Conservation (phyloP, 441 rosid species). For the Corymbia citriodora region DNA sequence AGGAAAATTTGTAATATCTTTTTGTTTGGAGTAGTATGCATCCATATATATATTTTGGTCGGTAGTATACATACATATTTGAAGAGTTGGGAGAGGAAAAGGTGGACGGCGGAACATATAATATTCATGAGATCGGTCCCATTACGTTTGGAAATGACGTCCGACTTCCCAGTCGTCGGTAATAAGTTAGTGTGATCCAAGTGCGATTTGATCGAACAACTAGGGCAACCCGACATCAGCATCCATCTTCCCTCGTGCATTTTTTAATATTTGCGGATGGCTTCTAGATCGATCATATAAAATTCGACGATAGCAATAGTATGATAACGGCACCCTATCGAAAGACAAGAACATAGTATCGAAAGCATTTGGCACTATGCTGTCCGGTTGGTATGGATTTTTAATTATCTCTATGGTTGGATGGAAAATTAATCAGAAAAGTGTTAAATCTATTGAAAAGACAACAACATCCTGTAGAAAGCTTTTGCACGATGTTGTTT, state of each 20-base stretch:
- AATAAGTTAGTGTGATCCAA: background rate
- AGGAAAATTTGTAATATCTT: background rate
- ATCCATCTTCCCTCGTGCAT: background rate
- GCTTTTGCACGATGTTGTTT: background rate
- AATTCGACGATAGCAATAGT: background rate
- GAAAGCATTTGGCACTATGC: background rate
- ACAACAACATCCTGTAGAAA: background rate
- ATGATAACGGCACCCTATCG: background rate
- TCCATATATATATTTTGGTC: too few relatives aligned
- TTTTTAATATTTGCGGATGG: background rate
- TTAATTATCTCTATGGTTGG: background rate
- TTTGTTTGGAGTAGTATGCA: background rate
- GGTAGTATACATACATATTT: background rate
- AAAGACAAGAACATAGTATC: background rate
- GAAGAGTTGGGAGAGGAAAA: background rate
- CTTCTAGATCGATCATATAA: background rate
- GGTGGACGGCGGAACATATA: background rate
- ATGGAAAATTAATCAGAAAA: rapidly evolving
- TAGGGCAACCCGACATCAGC: background rate
- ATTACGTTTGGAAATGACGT: background rate
- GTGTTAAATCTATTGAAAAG: too few relatives aligned
- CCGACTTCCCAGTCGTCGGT: background rate
- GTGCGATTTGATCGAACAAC: background rate
- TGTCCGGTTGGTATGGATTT: background rate
- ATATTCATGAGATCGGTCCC: background rate